These are phyloP conservation scores for Saccharomyces hybrid DNA, from an alignment of 1,139 yeast species.

Conservation along the genomic window DNA sequence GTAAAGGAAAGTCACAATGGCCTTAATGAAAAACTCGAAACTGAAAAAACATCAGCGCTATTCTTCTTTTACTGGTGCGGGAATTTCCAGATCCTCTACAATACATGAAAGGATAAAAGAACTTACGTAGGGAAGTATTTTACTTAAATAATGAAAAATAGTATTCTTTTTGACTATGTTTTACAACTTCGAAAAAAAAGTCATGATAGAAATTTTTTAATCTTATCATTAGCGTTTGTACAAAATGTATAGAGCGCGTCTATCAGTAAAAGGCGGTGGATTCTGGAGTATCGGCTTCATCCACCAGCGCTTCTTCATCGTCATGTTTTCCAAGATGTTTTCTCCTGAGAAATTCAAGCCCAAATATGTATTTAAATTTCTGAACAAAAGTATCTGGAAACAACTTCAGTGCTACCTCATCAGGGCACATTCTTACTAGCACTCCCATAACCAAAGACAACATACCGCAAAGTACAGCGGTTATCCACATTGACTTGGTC, in stretches of 20 bases:
- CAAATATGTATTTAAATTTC: slow-evolving; percentile 39
- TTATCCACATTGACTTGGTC: slow-evolving; percentile 82
- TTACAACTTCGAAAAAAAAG: background rate
- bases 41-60: background rate
- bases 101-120: background rate
- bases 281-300: slow-evolving; percentile 3
- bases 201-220: background rate
- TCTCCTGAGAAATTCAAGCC: slow-evolving; percentile 40
- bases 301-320: slow-evolving; percentile 17
- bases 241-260: background rate
- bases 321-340: slow-evolving; percentile 9
- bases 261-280: slow-evolving; percentile 8
- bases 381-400: slow-evolving; percentile 63
- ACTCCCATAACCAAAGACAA: slow-evolving; percentile 75
- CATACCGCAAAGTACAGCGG: slow-evolving; percentile 78
- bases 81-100: background rate
- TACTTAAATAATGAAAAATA: background rate
- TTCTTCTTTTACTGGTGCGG: no score
- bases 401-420: slow-evolving; percentile 57
- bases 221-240: background rate
- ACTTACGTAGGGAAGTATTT: background rate
- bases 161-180: background rate
- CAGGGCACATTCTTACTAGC: slow-evolving; percentile 73
- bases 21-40: background rate
- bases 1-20: background rate